Evolutionary conservation across 805 yeast genomes (phyloP).

Genomic region (Tetrapisispora fleetii): DNA sequence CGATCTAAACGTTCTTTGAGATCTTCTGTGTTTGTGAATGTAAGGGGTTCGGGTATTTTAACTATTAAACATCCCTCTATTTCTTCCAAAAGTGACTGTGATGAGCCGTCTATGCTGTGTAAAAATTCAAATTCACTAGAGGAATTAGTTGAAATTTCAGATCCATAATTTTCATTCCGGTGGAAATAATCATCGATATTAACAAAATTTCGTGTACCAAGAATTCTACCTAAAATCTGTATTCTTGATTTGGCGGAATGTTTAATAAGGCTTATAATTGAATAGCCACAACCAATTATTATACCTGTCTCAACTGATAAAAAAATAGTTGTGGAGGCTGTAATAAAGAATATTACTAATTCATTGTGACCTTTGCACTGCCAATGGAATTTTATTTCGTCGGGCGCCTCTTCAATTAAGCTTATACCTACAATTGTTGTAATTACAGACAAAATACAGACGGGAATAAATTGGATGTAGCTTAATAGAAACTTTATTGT

Average conservation of each 20-base stretch:
- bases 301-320: constrained; percentile 86
- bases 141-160: background rate
- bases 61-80: constrained; percentile 69
- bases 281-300: constrained; percentile 74
- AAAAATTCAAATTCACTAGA: background rate
- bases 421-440: constrained; percentile 70
- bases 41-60: constrained; percentile 78
- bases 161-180: constrained; percentile 15
- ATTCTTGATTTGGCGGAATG: constrained; percentile 76
- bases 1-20: constrained; percentile 56
- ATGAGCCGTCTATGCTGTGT: background rate
- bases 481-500: constrained; percentile 53
- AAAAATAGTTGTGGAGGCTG: constrained; percentile 52
- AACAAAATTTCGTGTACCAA: constrained; percentile 50
- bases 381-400: constrained; percentile 65
- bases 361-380: constrained; percentile 69
- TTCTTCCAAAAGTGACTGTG: constrained; percentile 28
- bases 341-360: constrained; percentile 54
- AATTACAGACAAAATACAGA: constrained; percentile 69
- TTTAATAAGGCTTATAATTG: constrained; percentile 66
- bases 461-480: constrained; percentile 63
- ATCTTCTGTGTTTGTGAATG: constrained; percentile 78
- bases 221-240: constrained; percentile 66
- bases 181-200: constrained; percentile 59
- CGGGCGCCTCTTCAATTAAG: constrained; percentile 75